Conservation (phyloP, 2,329 filamentous ascomycete species). For the Arthroderma uncinatum region DNA sequence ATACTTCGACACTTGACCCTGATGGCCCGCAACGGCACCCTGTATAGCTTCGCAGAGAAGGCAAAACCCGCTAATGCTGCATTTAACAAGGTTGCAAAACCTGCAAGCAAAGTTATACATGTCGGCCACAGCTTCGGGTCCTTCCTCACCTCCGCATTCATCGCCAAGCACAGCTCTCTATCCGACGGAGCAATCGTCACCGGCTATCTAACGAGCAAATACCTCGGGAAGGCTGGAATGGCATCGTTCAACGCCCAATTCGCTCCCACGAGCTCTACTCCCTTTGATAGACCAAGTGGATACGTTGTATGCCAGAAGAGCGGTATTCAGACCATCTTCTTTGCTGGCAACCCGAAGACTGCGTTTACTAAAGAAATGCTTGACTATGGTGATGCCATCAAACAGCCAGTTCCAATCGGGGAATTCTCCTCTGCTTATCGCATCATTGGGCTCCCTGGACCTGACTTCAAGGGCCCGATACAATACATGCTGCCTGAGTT, state of each 20-base stretch:
- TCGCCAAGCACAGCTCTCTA: conserved; percentile 25
- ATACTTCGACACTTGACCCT: conserved; percentile 30
- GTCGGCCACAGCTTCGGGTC: conserved; percentile 31
- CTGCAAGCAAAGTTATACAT: conserved; percentile 26
- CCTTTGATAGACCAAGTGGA: conserved; percentile 9
- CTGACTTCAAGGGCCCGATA: conserved; percentile 24
- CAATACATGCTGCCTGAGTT: conserved; percentile 27
- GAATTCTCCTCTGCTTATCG: conserved; percentile 15
- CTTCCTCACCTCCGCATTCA: conserved; percentile 23
- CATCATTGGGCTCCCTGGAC: conserved; percentile 18
- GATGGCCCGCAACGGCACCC: conserved; percentile 26
- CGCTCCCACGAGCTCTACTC: conserved; percentile 6
- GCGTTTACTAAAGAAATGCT: conserved; percentile 15
- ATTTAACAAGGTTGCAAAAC: conserved; percentile 14
- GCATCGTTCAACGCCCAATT: conserved; percentile 12
- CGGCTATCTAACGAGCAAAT: conserved; percentile 25
- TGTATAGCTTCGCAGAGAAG: conserved; percentile 18
- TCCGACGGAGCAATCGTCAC: conserved; percentile 33
- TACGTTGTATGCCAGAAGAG: conserved; percentile 10
- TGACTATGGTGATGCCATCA: conserved; percentile 15
- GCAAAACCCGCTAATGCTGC: conserved; percentile 5
- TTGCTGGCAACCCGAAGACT: conserved; percentile 11
- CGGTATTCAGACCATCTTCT: conserved; percentile 16
- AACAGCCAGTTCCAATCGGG: conserved; percentile 15
- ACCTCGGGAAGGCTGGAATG: conserved; percentile 9